Percentiles rank a stretch among this genome's conserved stretches.
These are phyloP conservation scores for Apiosordaria backusii DNA, from an alignment of 495 filamentous ascomycete genomes.

Conservation along the genomic window DNA sequence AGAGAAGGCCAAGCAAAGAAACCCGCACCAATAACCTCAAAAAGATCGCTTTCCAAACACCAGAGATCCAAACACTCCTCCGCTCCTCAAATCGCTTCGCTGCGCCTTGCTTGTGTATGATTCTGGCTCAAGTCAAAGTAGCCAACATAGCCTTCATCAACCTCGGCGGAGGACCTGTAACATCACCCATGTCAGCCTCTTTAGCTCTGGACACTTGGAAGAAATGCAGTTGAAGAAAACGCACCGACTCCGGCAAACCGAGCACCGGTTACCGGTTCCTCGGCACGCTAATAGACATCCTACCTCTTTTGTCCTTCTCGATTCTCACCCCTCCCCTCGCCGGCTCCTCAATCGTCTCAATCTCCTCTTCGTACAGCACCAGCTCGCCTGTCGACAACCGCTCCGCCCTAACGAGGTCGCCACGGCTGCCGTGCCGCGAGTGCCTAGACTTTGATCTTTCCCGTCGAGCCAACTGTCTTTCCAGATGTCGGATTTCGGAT, in stretches of 20 bases:
- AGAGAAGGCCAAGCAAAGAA: background rate
- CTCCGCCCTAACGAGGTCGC: constrained; percentile 46
- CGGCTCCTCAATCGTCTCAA: constrained; percentile 50
- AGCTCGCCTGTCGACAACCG: constrained; percentile 49
- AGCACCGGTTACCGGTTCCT: constrained; percentile 46
- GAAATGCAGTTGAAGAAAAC: constrained; percentile 11
- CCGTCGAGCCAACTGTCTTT: constrained; percentile 25
- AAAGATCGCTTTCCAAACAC: background rate
- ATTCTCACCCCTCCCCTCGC: constrained; percentile 58
- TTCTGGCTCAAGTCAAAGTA: constrained; percentile 59
- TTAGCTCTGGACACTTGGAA: background rate
- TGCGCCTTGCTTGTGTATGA: background rate
- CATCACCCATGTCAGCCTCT: constrained; percentile 22
- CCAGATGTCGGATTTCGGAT: constrained; percentile 43
- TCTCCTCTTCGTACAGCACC: constrained; percentile 51
- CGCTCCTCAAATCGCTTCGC: background rate
- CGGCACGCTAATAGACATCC: constrained; percentile 64
- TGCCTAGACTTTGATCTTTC: constrained; percentile 5
- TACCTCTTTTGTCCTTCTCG: constrained; percentile 85
- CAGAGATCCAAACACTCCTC: background rate
- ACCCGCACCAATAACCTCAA: background rate
- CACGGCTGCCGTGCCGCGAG: constrained; percentile 26
- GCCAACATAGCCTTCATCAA: constrained; percentile 71
- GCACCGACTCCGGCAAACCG: constrained; percentile 15
- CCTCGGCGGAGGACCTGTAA: constrained; percentile 52